phyloP scores from a whole-genome alignment of 257 asterid genomes.

The Coffea eugenioides region DNA sequence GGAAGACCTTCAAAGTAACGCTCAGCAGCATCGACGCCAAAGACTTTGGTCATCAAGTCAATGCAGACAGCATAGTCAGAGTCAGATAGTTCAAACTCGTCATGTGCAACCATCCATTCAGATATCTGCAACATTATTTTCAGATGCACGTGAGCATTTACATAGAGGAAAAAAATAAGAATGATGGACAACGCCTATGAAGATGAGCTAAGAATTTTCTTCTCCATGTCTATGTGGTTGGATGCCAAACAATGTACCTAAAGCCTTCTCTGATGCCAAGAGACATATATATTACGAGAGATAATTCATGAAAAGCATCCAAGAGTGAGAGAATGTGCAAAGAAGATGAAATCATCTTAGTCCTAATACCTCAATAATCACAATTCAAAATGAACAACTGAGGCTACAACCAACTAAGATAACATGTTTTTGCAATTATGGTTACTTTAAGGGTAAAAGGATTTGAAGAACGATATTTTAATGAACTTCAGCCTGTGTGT shows the following conservation, averaged over 20 bases:
- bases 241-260: no score
- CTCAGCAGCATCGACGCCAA: constrained; percentile 92
- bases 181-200: background rate
- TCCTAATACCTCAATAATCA: background rate
- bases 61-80: constrained; percentile 82
- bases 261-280: no score
- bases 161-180: background rate
- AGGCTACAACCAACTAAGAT: background rate
- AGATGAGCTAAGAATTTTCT: background rate
- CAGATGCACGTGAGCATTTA: constrained; percentile 18
- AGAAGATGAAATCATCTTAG: background rate
- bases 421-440: background rate
- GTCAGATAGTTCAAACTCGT: constrained; percentile 58
- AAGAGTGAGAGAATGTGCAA: background rate
- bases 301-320: no score
- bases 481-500: background rate
- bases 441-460: no score
- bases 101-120: constrained; percentile 86
- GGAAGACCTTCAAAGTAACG: constrained; percentile 85
- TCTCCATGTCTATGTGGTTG: background rate
- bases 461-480: background rate
- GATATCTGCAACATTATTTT: constrained; percentile 60
- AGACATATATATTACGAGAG: no score
- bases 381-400: background rate
- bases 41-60: constrained; percentile 79